Evolutionary conservation across 805 yeast species (phyloP).

Genomic region (Yamadazyma akitaensis): DNA sequence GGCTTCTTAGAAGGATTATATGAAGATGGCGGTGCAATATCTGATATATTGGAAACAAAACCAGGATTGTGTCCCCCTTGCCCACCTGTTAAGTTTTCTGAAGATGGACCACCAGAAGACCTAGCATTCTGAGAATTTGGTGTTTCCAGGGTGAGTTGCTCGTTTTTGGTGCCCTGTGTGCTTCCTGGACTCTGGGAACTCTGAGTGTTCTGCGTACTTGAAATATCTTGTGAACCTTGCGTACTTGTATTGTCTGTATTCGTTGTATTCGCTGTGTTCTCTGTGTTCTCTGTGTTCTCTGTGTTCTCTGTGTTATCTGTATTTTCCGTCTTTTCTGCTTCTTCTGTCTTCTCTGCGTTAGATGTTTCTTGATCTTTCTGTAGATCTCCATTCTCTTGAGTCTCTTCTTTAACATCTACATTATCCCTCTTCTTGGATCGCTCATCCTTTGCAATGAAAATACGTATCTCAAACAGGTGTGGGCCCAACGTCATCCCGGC

Average conservation of each 20-base stretch:
- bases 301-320: slow-evolving; percentile 14
- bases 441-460: slow-evolving; percentile 81
- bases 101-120: neutral
- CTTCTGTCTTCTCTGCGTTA: slow-evolving; percentile 10
- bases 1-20: neutral
- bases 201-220: neutral
- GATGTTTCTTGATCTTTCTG: slow-evolving; percentile 13
- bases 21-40: neutral
- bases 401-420: slow-evolving; percentile 20
- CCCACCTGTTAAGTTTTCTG: neutral
- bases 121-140: neutral
- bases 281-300: slow-evolving; percentile 8
- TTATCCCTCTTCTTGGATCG: slow-evolving; percentile 7
- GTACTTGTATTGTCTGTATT: slow-evolving; percentile 11
- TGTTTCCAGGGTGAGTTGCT: neutral
- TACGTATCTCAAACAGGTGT: slow-evolving; percentile 69
- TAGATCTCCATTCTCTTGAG: slow-evolving; percentile 14
- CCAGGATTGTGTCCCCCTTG: neutral
- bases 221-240: neutral
- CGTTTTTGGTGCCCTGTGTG: too few relatives aligned
- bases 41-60: neutral
- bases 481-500: slow-evolving; percentile 75
- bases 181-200: neutral
- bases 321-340: slow-evolving; percentile 11
- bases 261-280: slow-evolving; percentile 8